phyloP scores from a whole-genome alignment of 805 yeast genomes.

The Candida silvicultrix region DNA sequence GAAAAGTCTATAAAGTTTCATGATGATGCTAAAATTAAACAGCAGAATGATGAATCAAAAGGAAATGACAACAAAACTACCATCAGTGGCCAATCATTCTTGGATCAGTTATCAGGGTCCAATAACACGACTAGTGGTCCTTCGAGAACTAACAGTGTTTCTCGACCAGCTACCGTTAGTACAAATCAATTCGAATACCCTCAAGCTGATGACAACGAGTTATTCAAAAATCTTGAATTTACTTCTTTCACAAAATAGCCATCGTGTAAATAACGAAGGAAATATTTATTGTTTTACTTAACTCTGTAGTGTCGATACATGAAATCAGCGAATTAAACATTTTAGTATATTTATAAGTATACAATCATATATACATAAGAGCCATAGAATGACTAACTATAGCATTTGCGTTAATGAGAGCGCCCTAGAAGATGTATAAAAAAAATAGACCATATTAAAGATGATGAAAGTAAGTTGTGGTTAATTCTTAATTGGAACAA shows the following conservation, averaged over 20 bases:
- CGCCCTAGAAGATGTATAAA: background rate
- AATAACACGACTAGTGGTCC: slow-evolving; percentile 2
- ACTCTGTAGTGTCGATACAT: no score
- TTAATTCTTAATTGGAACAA: background rate
- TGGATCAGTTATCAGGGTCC: slow-evolving; percentile 12
- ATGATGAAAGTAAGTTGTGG: no score
- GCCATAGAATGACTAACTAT: background rate
- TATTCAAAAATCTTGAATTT: slow-evolving; percentile 22
- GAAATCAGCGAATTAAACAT: no score
- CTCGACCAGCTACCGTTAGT: slow-evolving; percentile 5
- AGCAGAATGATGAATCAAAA: slow-evolving; percentile 2
- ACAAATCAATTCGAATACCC: slow-evolving; percentile 14
- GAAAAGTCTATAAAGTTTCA: slow-evolving; percentile 21
- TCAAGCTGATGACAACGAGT: slow-evolving; percentile 17
- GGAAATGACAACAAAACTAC: slow-evolving; percentile 5
- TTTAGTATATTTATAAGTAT: background rate
- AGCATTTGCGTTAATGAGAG: no score
- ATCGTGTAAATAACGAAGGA: no score
- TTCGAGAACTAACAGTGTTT: slow-evolving; percentile 10
- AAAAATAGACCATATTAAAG: no score
- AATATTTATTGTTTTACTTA: no score
- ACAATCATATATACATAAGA: background rate
- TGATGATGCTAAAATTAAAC: slow-evolving; percentile 6
- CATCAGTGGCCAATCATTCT: slow-evolving; percentile 17
- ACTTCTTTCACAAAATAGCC: slow-evolving; percentile 19